phyloP scores from a whole-genome alignment of 164 flowering plant genomes.

The Sedum album region DNA sequence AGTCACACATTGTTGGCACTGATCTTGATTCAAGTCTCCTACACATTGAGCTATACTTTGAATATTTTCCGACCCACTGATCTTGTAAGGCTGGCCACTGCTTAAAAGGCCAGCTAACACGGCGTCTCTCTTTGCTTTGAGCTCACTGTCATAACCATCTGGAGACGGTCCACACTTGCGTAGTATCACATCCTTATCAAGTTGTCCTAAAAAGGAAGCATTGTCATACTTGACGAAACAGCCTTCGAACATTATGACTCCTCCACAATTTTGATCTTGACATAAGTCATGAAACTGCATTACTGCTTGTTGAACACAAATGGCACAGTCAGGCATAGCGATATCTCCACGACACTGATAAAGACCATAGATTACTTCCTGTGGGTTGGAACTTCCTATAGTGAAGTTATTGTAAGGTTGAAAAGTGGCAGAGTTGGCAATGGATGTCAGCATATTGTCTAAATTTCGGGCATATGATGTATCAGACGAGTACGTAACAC shows the following conservation, averaged over 20 bases:
- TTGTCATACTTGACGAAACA: conserved; percentile 81
- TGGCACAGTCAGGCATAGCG: conserved; percentile 71
- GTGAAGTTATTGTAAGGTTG: conserved; percentile 74
- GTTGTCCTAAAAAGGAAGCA: conserved; percentile 49
- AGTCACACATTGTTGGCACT: conserved; percentile 66
- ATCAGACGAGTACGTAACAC: conserved; percentile 34
- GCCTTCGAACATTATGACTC: conserved; percentile 59
- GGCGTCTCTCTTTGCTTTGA: conserved; percentile 45
- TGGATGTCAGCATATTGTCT: conserved; percentile 79
- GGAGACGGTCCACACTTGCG: conserved; percentile 67
- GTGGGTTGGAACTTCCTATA: conserved; percentile 35
- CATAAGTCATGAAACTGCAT: conserved; percentile 45
- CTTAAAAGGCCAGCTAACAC: conserved; percentile 34
- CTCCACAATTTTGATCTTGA: conserved; percentile 42
- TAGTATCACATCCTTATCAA: conserved; percentile 65
- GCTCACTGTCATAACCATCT: conserved; percentile 26
- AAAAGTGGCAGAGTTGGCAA: conserved; percentile 80
- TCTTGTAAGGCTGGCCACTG: conserved; percentile 43
- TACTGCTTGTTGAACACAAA: conserved; percentile 54
- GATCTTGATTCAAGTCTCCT: conserved; percentile 55
- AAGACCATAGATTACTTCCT: conserved; percentile 61
- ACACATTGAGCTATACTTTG: conserved; percentile 82
- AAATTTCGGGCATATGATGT: conserved; percentile 57
- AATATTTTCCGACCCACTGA: conserved; percentile 49
- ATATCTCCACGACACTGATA: conserved; percentile 91